Evolutionary conservation across 2,329 filamentous ascomycete genomes (phyloP), one percentile per base, ranked within the genome.

Genomic region (Fusarium sp.): DNA sequence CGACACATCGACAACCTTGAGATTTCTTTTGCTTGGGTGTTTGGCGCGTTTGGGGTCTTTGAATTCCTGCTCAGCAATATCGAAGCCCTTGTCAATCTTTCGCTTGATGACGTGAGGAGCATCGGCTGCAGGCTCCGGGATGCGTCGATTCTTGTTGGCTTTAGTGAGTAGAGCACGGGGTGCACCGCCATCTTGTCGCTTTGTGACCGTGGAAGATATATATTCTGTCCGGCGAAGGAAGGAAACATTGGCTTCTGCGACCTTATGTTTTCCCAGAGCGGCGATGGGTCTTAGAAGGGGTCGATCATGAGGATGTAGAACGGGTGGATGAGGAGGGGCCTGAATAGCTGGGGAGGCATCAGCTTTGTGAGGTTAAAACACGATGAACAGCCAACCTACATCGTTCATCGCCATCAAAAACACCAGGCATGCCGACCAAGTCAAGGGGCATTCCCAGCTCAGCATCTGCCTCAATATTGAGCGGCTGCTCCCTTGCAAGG

Each of bases 371-470:
- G 15, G 18, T 44, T 51, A 23, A 29, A 45, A 44, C 27, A 39
- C 23, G 55, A 41, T 39, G 21, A 44, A 41, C 23, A 62, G 35
- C 27, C 11, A 38, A 56, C 39, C 46, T 87, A 98, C 95, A 94
- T 83, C 92, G 92, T 85, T 98, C 95, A 81, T 98, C 94, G 65
- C 95, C 95, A 78, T 98, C 92, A 79, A 98, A 98, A 63, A 98
- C 91, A 35, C 95, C 94, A 11, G 95, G 95, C 84, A 98, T 94
- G 78, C 96, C 96, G 64, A 98, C 93, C 75, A 99, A 84, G 81
- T 98, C 95, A 79, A 99, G 90, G 66, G 95, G 94, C 96, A 99
- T 98, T 64, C 96, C 96, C 76, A 98, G 89, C 85, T 99, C 96
- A 14, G 95, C 96, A 88, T 99, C 96, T 35, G 94, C 94, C 83